Evolutionary conservation across 345 rosid genomes (phyloP), one percentile per base, ranked within the genome.

Genomic region (Cardamine chenopodiifolia): DNA sequence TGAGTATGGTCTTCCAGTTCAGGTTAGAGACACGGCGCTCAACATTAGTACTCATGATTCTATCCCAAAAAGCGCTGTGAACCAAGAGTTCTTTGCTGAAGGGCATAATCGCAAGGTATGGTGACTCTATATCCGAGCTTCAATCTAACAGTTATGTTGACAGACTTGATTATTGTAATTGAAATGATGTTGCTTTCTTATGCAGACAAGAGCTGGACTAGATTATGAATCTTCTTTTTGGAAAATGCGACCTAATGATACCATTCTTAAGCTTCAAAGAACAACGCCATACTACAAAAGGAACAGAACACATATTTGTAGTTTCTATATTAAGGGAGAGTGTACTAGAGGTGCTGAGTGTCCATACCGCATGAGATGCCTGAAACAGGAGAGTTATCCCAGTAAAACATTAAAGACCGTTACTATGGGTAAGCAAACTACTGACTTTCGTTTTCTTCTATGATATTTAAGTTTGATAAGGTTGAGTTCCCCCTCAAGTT

Each of bases 361-460:
- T 77, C 98, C 96, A 54, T 94, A 91, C 62, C 81, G 98, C 98
- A 94, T 67, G 97, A 94, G 87, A 91, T 94, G 97, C 97, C 98
- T 1, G 81, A 77, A 72, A 89, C 97, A 14, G 98, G 98, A 42
- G 97, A 90, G 85, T 48, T 90, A 35, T 94, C 97, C 8, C 96
- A 91, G 77, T 93, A 94, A 73, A 94, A 94, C 80, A 94, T 90
- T 14, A 94, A 94, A 76, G 97, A 94, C 63, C 97, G 97, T 74
- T 94, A 94, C 61, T 91, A 91, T 53, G 96, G 98, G 95, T 91
- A 85, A 55, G 89, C 52, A n/a, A 5, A 35, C 42, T 50, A 44
- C 17, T 20, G 2, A 0, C 13, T 31, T 42, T 70, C n/a, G 55
- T 42, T 4, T 54, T 49, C 14, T 44, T 42, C 32, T 35, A 4